Percentiles rank a stretch among this genome's conserved stretches.
phyloP scores from a whole-genome alignment of 2,329 filamentous ascomycete genomes.

The Cladobotryum mycophilum region DNA sequence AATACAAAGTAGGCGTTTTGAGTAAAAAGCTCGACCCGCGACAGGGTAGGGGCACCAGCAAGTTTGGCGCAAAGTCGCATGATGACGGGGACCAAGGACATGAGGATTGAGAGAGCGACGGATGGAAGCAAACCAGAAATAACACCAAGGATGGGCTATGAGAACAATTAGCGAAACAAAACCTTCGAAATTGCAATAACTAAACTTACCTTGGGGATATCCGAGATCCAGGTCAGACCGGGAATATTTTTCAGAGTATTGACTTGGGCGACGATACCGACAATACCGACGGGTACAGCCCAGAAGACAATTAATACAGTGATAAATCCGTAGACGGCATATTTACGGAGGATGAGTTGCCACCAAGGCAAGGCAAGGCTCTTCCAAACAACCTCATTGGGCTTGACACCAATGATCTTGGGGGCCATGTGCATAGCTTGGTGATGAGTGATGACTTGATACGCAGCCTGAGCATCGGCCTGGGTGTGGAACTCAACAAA shows the following conservation, averaged over 20 bases:
- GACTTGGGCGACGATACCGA: constrained; percentile 82
- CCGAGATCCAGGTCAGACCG: constrained; percentile 67
- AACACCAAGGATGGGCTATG: constrained; percentile 59
- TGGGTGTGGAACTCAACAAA: constrained; percentile 89
- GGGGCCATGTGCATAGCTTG: constrained; percentile 78
- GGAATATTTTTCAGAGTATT: constrained; percentile 58
- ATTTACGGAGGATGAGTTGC: constrained; percentile 65
- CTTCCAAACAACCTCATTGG: constrained; percentile 78
- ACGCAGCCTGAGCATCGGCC: constrained; percentile 77
- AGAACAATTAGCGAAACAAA: not conserved
- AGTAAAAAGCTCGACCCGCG: constrained; percentile 78
- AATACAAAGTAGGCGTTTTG: constrained; percentile 91
- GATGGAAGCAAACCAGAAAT: constrained; percentile 79
- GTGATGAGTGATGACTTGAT: constrained; percentile 75
- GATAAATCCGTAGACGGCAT: constrained; percentile 59
- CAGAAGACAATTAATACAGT: constrained; percentile 78
- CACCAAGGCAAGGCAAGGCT: constrained; percentile 67
- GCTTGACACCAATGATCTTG: constrained; percentile 74
- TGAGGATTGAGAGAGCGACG: constrained; percentile 71
- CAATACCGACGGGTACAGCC: constrained; percentile 66
- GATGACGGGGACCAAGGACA: constrained; percentile 67
- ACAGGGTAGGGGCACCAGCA: constrained; percentile 70
- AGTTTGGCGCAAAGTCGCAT: constrained; percentile 67
- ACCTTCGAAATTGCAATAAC: not conserved
- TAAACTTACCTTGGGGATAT: constrained; percentile 50